Conservation (phyloP, 148 eudicot genomes). For the Mesembryanthemum crystallinum region DNA sequence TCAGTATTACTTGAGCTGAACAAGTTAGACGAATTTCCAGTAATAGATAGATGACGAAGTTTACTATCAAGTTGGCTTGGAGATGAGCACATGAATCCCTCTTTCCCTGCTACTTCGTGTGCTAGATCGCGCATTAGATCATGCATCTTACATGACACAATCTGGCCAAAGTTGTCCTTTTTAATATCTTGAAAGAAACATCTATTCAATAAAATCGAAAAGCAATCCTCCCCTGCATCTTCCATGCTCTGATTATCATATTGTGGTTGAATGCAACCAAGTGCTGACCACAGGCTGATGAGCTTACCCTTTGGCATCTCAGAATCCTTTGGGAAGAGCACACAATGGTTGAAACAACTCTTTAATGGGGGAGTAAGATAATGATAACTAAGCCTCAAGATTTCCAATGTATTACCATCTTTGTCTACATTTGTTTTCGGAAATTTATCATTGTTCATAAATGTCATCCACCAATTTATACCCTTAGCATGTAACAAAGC, state of each 20-base stretch:
- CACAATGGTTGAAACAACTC: slow-evolving; percentile 8
- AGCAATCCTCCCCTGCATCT: not conserved
- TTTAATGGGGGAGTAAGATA: not conserved
- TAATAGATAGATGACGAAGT: slow-evolving; percentile 22
- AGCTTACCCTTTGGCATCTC: not conserved
- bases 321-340: not conserved
- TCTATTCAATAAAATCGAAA: no score
- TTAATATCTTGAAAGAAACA: no score
- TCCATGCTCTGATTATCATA: slow-evolving; percentile 1
- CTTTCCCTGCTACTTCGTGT: slow-evolving; percentile 1
- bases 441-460: slow-evolving; percentile 7
- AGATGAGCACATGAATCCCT: not conserved
- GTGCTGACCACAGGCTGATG: not conserved
- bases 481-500: not conserved
- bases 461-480: slow-evolving; percentile 9
- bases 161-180: no score
- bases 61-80: not conserved
- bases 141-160: no score
- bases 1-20: no score
- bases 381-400: not conserved
- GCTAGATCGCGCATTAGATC: not conserved
- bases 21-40: no score
- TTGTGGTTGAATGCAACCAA: not conserved
- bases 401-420: not conserved
- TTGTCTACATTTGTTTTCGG: not conserved